Evolutionary conservation across 179 eudicot species (phyloP).

Genomic region (Beta corolliflora): DNA sequence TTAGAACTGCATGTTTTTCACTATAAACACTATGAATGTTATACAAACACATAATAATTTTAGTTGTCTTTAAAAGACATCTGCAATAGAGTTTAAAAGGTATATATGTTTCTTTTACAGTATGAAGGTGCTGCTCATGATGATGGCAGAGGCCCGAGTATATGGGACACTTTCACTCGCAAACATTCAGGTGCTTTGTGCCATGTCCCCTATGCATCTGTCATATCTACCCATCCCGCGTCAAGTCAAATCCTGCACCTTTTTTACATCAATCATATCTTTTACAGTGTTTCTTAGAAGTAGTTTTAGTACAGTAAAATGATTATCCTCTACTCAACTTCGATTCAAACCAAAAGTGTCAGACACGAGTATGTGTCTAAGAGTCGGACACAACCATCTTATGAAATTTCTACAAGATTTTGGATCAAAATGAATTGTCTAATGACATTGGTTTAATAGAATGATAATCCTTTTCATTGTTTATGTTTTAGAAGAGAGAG

Average conservation of each 20-base stretch:
- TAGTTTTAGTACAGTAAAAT: no score
- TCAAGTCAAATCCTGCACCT: not conserved
- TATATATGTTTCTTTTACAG: constrained; percentile 3
- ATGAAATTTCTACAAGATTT: no score
- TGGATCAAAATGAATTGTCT: no score
- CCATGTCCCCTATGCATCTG: not conserved
- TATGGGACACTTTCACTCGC: constrained; percentile 50
- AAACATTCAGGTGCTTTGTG: constrained; percentile 37
- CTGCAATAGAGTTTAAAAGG: not conserved
- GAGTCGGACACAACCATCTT: no score
- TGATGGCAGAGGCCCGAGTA: constrained; percentile 44
- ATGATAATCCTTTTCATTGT: no score
- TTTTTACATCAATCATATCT: not conserved
- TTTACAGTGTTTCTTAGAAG: not conserved
- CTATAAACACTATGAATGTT: not conserved
- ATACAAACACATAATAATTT: not conserved
- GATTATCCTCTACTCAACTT: no score
- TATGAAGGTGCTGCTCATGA: constrained; percentile 45
- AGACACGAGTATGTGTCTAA: no score
- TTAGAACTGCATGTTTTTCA: not conserved
- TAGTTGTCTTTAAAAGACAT: not conserved
- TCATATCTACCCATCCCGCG: not conserved
- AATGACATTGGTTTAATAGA: no score
- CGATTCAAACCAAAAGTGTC: no score
- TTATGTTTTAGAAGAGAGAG: no score